Evolutionary conservation across 2,329 filamentous ascomycete genomes (phyloP).

Genomic region (Emergomyces orientalis): DNA sequence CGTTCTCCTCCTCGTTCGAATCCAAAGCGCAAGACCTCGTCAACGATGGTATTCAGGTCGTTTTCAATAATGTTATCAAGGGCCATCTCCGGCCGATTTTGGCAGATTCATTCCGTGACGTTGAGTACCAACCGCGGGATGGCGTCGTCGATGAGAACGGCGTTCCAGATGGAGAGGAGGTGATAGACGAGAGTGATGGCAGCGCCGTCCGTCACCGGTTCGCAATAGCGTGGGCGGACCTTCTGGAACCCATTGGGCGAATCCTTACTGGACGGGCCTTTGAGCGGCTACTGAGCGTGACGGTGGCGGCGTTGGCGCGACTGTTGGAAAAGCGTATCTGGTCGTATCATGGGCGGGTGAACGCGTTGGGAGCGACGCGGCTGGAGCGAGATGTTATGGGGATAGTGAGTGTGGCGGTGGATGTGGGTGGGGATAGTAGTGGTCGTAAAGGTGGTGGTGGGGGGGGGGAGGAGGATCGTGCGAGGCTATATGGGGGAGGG

Average conservation of each 20-base stretch:
- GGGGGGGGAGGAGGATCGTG: slow-evolving; percentile 21
- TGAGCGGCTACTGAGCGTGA: slow-evolving; percentile 62
- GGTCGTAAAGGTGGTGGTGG: slow-evolving; percentile 19
- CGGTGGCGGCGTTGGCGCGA: slow-evolving; percentile 63
- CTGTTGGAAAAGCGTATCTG: slow-evolving; percentile 82
- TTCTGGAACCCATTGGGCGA: slow-evolving; percentile 75
- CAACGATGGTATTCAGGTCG: slow-evolving; percentile 71
- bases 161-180: slow-evolving; percentile 13
- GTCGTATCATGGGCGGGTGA: slow-evolving; percentile 68
- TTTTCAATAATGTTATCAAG: slow-evolving; percentile 82
- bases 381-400: slow-evolving; percentile 76
- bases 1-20: slow-evolving; percentile 62
- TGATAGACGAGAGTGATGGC: slow-evolving; percentile 33
- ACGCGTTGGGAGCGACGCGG: slow-evolving; percentile 69
- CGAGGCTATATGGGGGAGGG: slow-evolving; percentile 45
- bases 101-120: slow-evolving; percentile 80
- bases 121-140: slow-evolving; percentile 67
- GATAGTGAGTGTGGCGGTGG: slow-evolving; percentile 49
- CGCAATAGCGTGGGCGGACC: slow-evolving; percentile 71
- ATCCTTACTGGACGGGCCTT: slow-evolving; percentile 73
- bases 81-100: slow-evolving; percentile 75
- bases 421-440: slow-evolving; percentile 27
- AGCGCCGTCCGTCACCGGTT: slow-evolving; percentile 72
- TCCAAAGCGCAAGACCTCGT: slow-evolving; percentile 73
- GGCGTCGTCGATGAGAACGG: slow-evolving; percentile 29